These are phyloP conservation scores for Hamamelis virginiana DNA, from an alignment of 164 flowering plant genomes.

Conservation along the genomic window DNA sequence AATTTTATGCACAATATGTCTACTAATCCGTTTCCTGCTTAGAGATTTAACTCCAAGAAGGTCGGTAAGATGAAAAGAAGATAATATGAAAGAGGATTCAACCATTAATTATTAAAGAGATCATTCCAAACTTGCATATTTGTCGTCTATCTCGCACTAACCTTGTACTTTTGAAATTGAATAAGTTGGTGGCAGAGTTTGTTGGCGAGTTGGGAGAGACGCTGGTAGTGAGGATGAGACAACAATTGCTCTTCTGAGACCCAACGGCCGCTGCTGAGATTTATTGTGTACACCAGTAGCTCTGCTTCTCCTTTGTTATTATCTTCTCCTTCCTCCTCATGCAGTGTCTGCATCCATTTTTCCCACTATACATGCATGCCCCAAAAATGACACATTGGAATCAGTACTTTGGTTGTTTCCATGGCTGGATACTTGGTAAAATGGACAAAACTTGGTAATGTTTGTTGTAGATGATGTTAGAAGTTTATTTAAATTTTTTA, in stretches of 20 bases:
- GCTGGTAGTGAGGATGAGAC: slow-evolving; percentile 23
- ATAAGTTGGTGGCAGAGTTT: slow-evolving; percentile 28
- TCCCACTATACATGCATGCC: slow-evolving; percentile 47
- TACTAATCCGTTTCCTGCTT: too few relatives aligned
- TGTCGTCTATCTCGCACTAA: not conserved
- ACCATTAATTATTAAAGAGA: not conserved
- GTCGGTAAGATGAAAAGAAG: too few relatives aligned
- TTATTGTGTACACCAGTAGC: slow-evolving; percentile 34
- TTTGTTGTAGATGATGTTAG: too few relatives aligned
- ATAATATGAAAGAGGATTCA: too few relatives aligned
- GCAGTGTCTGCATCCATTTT: slow-evolving; percentile 48
- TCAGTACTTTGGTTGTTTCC: too few relatives aligned
- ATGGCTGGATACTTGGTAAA: too few relatives aligned
- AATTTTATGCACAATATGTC: too few relatives aligned
- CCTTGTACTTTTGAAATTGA: slow-evolving; percentile 18
- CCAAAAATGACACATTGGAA: too few relatives aligned
- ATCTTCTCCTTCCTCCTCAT: slow-evolving; percentile 26
- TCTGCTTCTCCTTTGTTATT: slow-evolving; percentile 29
- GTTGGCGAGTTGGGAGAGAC: slow-evolving; percentile 35
- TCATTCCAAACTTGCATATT: not conserved
- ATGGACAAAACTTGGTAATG: too few relatives aligned
- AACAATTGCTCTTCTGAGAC: slow-evolving; percentile 16
- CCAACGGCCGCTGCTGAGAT: slow-evolving; percentile 24
- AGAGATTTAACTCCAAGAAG: too few relatives aligned
- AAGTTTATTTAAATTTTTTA: too few relatives aligned